These are phyloP conservation scores for Mycena crocata DNA, from an alignment of 768 basidiomycete genomes.

Conservation along the genomic window DNA sequence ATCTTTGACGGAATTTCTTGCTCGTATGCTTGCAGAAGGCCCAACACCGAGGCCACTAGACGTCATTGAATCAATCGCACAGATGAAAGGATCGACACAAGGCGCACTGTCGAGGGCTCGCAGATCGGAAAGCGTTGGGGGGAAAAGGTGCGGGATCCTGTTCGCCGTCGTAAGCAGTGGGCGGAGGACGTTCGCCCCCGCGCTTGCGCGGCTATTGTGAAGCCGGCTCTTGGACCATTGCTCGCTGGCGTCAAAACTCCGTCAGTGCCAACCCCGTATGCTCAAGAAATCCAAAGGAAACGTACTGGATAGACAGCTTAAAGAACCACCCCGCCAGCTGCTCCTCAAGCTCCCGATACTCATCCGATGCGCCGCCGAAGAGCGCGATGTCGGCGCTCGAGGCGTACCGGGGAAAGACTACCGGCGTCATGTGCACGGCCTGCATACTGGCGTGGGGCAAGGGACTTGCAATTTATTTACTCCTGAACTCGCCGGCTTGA, in stretches of 20 bases:
- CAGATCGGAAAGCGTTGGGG: slow-evolving; percentile 11
- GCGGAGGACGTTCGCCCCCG: slow-evolving; percentile 15
- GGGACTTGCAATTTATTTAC: no score
- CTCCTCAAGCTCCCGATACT: slow-evolving; percentile 19
- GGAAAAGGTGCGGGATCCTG: slow-evolving; percentile 17
- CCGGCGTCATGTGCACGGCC: slow-evolving; percentile 3
- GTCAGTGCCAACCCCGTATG: neutral
- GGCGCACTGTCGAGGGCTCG: slow-evolving; percentile 22
- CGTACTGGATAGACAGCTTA: slow-evolving; percentile 24
- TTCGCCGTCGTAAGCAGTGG: slow-evolving; percentile 23
- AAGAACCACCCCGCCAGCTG: slow-evolving; percentile 22
- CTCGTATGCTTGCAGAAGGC: slow-evolving; percentile 19
- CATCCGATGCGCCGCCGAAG: slow-evolving; percentile 10
- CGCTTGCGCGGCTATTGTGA: slow-evolving; percentile 19
- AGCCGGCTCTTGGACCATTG: slow-evolving; percentile 28
- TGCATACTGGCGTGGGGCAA: slow-evolving; percentile 22
- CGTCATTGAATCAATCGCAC: neutral
- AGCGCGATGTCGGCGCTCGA: neutral
- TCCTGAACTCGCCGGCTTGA: no score
- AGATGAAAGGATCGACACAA: neutral
- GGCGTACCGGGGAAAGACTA: slow-evolving; percentile 4
- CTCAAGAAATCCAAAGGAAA: neutral
- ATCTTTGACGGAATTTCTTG: slow-evolving; percentile 8
- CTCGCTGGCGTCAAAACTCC: slow-evolving; percentile 4
- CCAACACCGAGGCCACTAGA: slow-evolving; percentile 17